Conservation (phyloP, 2,329 filamentous ascomycete genomes). For the Diplocarpon mali region DNA sequence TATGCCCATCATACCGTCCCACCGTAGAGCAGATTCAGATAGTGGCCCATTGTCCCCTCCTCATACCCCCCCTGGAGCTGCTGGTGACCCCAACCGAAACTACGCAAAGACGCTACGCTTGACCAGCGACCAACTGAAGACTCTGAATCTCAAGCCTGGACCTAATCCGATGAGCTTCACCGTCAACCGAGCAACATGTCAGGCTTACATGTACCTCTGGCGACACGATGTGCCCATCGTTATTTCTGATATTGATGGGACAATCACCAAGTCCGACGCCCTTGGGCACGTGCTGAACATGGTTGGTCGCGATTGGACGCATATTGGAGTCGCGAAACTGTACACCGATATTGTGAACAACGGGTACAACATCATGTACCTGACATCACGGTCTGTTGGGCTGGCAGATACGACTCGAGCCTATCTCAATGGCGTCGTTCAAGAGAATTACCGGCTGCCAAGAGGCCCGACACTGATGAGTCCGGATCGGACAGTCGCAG, state of each 20-base stretch:
- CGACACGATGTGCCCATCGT: conserved; percentile 83
- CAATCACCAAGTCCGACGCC: conserved; percentile 95
- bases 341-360: conserved; percentile 94
- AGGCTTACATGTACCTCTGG: conserved; percentile 91
- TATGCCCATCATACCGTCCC: conserved; percentile 33
- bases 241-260: conserved; percentile 97
- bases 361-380: conserved; percentile 97
- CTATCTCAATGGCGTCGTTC: conserved; percentile 80
- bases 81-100: conserved; percentile 64
- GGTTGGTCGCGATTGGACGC: conserved; percentile 97
- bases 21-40: conserved; percentile 55
- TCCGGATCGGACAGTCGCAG: conserved; percentile 89
- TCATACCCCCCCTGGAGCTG: conserved; percentile 53
- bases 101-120: conserved; percentile 94
- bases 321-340: conserved; percentile 89
- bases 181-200: conserved; percentile 87
- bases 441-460: conserved; percentile 78
- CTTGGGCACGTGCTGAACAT: conserved; percentile 90
- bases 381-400: conserved; percentile 87
- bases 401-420: conserved; percentile 83
- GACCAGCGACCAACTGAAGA: conserved; percentile 90
- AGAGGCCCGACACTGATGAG: conserved; percentile 90
- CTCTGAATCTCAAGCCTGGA: conserved; percentile 70
- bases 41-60: conserved; percentile 49
- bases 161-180: conserved; percentile 92